A percentile compares a stretch with the other conserved stretches of the same genome.
Evolutionary conservation across 345 rosid genomes (phyloP).

Genomic region (rapeseed (Brassica napus)): Da-Ae NC_063448.1:1999001-1999500

Average conservation of each 20-base stretch:
- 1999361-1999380: constrained; percentile 82
- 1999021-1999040: constrained; percentile 97
- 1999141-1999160: constrained; percentile 77
- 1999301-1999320: constrained; percentile 95
- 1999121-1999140: constrained; percentile 51
- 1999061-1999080: constrained; percentile 77
- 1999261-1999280: constrained; percentile 52
- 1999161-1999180: constrained; percentile 64
- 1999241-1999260: constrained; percentile 56
- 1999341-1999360: constrained; percentile 47
- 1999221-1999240: constrained; percentile 83
- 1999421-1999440: constrained; percentile 88
- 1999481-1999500: constrained; percentile 62
- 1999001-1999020: constrained; percentile 96
- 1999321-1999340: constrained; percentile 72
- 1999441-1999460: constrained; percentile 77
- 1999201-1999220: constrained; percentile 70
- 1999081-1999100: constrained; percentile 76
- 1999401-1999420: constrained; percentile 91
- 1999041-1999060: constrained; percentile 88
- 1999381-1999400: constrained; percentile 94
- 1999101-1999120: constrained; percentile 76
- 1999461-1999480: constrained; percentile 75
- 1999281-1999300: constrained; percentile 73
- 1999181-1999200: constrained; percentile 58